These are phyloP conservation scores for Fusarium chuoi DNA, from an alignment of 2,329 filamentous ascomycete species.

Conservation along the genomic window DNA sequence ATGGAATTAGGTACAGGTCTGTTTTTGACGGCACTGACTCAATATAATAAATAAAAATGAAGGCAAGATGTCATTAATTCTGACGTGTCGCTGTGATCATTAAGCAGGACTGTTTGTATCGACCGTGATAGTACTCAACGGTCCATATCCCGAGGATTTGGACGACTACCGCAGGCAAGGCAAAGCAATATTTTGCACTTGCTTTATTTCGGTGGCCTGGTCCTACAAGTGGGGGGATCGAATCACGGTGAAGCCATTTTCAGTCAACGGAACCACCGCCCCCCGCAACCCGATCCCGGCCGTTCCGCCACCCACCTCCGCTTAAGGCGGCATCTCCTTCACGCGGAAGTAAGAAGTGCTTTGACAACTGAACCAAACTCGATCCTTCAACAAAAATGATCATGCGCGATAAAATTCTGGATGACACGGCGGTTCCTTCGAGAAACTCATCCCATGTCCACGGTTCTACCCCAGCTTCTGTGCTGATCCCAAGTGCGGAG, in stretches of 20 bases:
- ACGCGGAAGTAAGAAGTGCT: too few relatives aligned
- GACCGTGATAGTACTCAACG: not conserved
- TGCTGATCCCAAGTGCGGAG: not conserved
- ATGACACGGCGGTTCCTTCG: not conserved
- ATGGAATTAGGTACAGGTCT: too few relatives aligned
- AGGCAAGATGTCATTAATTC: not conserved
- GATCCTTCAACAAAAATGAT: not conserved
- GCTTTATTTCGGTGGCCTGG: not conserved
- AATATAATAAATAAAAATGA: fast-evolving
- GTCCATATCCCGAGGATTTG: not conserved
- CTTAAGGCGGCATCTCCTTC: not conserved
- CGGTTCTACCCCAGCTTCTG: not conserved
- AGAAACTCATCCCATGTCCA: not conserved
- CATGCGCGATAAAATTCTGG: not conserved
- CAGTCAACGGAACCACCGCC: not conserved
- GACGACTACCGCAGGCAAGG: not conserved
- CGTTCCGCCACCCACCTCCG: not conserved
- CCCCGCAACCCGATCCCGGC: not conserved
- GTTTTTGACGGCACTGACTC: not conserved
- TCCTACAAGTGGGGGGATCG: not conserved
- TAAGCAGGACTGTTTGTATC: not conserved
- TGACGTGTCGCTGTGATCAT: not conserved
- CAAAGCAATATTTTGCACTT: not conserved
- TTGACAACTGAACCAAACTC: not conserved
- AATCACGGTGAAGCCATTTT: not conserved